phyloP scores from a whole-genome alignment of 306 rosid genomes.

The Vigna nakashimae region DNA sequence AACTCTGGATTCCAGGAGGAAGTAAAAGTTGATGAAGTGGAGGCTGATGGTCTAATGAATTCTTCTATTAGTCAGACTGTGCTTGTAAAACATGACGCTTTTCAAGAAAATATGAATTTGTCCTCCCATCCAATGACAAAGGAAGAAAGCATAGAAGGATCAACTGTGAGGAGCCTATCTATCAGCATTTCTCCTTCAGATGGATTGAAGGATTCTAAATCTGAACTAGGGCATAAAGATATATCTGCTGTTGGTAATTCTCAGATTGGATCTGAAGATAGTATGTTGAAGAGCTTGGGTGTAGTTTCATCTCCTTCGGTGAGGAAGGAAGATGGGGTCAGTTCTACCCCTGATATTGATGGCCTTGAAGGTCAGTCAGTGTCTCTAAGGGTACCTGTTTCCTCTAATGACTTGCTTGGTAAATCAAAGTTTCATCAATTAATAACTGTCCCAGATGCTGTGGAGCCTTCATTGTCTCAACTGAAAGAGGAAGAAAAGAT shows the following conservation, averaged over 20 bases:
- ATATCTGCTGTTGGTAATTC: slow-evolving; percentile 16
- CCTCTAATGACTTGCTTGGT: slow-evolving; percentile 26
- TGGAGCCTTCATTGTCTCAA: slow-evolving; percentile 23
- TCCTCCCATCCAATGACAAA: slow-evolving; percentile 14
- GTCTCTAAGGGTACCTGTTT: background rate
- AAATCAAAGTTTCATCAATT: slow-evolving; percentile 35
- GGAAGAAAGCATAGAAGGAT: slow-evolving; percentile 33
- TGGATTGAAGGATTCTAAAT: slow-evolving; percentile 33
- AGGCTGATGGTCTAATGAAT: slow-evolving; percentile 41
- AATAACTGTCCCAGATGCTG: slow-evolving; percentile 21
- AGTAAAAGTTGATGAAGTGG: slow-evolving; percentile 38
- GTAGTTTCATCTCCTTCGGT: slow-evolving; percentile 35
- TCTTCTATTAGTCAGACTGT: slow-evolving; percentile 38
- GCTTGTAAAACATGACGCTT: background rate
- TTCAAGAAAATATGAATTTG: slow-evolving; percentile 27
- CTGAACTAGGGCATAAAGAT: slow-evolving; percentile 12
- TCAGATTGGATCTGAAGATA: slow-evolving; percentile 30
- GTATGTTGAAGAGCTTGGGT: slow-evolving; percentile 12
- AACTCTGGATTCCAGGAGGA: slow-evolving; percentile 41
- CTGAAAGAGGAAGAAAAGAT: slow-evolving; percentile 41
- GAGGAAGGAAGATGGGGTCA: slow-evolving; percentile 29
- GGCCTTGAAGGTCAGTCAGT: slow-evolving; percentile 13
- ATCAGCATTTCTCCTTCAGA: slow-evolving; percentile 13
- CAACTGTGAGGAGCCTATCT: background rate
- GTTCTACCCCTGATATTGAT: slow-evolving; percentile 31